These are phyloP conservation scores for Leishmania arabica DNA, from an alignment of 208 protist species.

Conservation along the genomic window DNA sequence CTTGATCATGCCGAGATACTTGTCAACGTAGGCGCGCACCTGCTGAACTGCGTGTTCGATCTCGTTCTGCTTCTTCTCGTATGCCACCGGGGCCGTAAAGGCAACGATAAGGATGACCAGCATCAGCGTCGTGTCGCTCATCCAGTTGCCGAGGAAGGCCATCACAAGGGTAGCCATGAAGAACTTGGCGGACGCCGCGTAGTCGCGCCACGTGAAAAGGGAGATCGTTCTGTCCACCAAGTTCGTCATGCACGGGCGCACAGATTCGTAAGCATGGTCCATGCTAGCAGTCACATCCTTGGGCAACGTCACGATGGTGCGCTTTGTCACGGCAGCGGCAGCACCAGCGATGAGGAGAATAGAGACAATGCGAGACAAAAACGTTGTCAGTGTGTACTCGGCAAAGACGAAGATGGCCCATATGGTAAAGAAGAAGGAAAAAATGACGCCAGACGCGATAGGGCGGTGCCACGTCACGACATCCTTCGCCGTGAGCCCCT, in stretches of 20 bases:
- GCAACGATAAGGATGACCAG: conserved; percentile 36
- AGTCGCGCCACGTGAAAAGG: conserved; percentile 72
- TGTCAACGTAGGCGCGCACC: conserved; percentile 31
- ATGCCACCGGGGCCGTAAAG: conserved; percentile 64
- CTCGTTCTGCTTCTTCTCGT: conserved; percentile 73
- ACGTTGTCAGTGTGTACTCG: conserved; percentile 84
- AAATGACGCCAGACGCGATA: conserved; percentile 47
- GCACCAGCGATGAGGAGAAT: conserved; percentile 46
- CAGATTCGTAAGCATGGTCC: conserved; percentile 51
- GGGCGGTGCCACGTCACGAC: conserved; percentile 75
- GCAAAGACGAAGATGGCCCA: conserved; percentile 67
- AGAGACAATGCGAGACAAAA: conserved; percentile 51
- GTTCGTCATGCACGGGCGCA: conserved; percentile 43
- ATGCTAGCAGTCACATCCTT: conserved; percentile 52
- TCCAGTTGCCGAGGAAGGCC: conserved; percentile 71
- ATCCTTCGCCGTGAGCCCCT: conserved; percentile 47
- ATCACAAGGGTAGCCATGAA: conserved; percentile 47
- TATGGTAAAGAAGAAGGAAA: conserved; percentile 36
- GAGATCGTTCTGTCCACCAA: conserved; percentile 31
- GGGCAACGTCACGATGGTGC: conserved; percentile 24
- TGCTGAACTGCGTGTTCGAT: conserved; percentile 51
- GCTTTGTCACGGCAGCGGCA: conserved; percentile 38
- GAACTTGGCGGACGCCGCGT: conserved; percentile 44
- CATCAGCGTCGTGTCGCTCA: conserved; percentile 67
- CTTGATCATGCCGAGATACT: conserved; percentile 57